Base-by-base conservation (phyloP, 2,329 filamentous ascomycete genomes). In the Penicillium expansum region DNA sequence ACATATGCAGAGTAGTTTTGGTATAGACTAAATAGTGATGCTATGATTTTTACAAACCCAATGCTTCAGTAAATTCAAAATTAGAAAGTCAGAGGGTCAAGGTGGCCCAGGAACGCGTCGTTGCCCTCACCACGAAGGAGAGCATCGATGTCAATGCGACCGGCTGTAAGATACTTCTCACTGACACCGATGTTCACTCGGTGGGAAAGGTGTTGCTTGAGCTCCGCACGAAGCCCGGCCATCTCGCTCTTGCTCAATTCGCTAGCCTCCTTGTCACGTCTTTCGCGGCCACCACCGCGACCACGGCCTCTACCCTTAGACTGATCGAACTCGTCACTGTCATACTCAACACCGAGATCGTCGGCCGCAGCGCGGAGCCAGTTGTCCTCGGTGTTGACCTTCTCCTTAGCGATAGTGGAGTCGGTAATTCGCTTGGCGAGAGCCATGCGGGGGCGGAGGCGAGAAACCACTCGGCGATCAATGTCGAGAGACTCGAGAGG, bases 281-380 rank as follows among this genome's bases (percentile, higher is more conserved):
- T 81, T 75, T 88, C 89, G 39, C 90, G 79, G 1, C 89, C 89
- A 43, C 84, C 86, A 11, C 91, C 91, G 47, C 91, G 82, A 5
- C 91, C 91, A 48, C 91, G 82, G 0, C 89, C 87, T 48, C 83
- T 83, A 67, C 82, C 82, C 52, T 79, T 81, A 7, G 86, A 84
- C 62, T 89, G 79, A 42, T 83, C 89, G 60, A 96, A 88, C 44
- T 95, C 91, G 35, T 96, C 92, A 58, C 86, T 89, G 70, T 97
- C 92, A 70, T 96, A 96, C 51, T 97, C 93, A 0, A 97, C 90
- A 0, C 94, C 94, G 0, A 99, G 81, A 62, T 97, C 93, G 56
- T 97, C 92, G 0, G 94, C 94, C 0, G 92, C 92, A 47, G 84
- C 85, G 42, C 86, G 85, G 66, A 97, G 79, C 86, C 92, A 94